Base-by-base conservation (phyloP, 2,329 filamentous ascomycete species). In the Aureobasidium leucospermi region DNA sequence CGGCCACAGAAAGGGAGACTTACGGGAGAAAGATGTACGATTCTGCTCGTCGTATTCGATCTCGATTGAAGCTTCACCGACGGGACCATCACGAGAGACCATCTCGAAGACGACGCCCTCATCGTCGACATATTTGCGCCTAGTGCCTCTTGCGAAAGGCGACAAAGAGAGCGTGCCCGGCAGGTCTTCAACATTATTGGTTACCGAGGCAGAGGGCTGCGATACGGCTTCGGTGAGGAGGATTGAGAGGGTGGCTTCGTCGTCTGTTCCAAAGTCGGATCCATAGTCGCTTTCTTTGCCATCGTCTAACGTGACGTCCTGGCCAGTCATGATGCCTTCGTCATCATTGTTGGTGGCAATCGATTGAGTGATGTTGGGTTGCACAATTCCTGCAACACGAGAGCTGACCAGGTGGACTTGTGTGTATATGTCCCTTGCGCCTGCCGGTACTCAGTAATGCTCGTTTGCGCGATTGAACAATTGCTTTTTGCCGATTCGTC, bases 201-300 rank as follows among this genome's bases (percentile, higher is more conserved):
- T 38, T 41, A 52, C 31, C 8, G 48, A 38, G 2, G 36, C 69
- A 57, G 61, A 65, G 61, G 60, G 65, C 46, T 73, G 71, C 28
- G 71, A 64, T 43, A 71, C 71, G 57, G 77, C 71, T 64, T 78
- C 72, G 51, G 75, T 73, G 55, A 85, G 71, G 32, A 86, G 68
- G 41, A 77, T 73, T 65, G 77, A 75, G 58, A 85, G 66, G 36
- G 81, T 71, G 48, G 77, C 76, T 63, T 83, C 79, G 72, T 85
- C 82, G 63, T 82, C 80, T 3, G 76, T 70, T 7, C 81, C 79
- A 64, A 86, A 79, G 62, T 87, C 84, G 5, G 82, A 84, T 62
- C 83, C 85, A 78, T 86, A 87, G 64, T 86, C 83, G 70, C 81
- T 85, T 48, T 74, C 66, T 16, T 64, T 62, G 29, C 32, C 36